A percentile compares a stretch with the other conserved stretches of the same genome.
phyloP scores from a whole-genome alignment of 345 rosid genomes.

The Trapa bicornis region DNA sequence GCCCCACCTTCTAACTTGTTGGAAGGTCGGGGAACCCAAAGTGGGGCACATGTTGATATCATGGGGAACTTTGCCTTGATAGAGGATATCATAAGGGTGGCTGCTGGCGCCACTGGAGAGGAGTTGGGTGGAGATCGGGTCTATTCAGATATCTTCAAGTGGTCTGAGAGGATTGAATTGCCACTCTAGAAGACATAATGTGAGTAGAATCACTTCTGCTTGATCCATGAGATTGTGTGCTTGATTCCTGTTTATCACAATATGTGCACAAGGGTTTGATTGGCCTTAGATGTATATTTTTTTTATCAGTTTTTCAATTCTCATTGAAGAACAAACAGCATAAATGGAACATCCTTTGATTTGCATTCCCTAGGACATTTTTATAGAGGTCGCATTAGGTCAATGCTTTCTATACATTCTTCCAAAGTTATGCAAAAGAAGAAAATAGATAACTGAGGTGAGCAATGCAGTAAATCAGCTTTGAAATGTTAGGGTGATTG shows the following conservation, averaged over 20 bases:
- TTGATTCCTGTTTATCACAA: background rate
- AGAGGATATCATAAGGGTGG: conserved; percentile 53
- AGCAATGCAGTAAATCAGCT: background rate
- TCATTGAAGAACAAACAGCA: background rate
- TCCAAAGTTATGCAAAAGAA: background rate
- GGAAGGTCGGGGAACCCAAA: conserved; percentile 64
- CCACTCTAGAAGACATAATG: conserved; percentile 20
- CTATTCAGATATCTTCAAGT: conserved; percentile 42
- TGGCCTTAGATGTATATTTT: background rate
- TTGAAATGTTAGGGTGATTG: background rate
- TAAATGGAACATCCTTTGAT: background rate
- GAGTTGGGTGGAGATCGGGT: conserved; percentile 53
- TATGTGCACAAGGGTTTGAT: background rate
- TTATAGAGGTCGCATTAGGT: background rate
- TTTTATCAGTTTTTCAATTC: background rate
- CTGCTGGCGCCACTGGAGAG: conserved; percentile 52
- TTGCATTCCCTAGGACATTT: background rate
- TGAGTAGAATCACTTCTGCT: background rate
- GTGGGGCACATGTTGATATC: conserved; percentile 69
- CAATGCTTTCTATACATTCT: background rate
- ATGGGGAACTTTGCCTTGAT: conserved; percentile 71
- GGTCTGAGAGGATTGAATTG: conserved; percentile 47
- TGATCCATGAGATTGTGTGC: background rate
- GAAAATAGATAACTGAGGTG: background rate
- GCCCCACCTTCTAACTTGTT: conserved; percentile 58